phyloP scores from a whole-genome alignment of 2,329 filamentous ascomycete genomes.

The Pestalotiopsis fici region DNA sequence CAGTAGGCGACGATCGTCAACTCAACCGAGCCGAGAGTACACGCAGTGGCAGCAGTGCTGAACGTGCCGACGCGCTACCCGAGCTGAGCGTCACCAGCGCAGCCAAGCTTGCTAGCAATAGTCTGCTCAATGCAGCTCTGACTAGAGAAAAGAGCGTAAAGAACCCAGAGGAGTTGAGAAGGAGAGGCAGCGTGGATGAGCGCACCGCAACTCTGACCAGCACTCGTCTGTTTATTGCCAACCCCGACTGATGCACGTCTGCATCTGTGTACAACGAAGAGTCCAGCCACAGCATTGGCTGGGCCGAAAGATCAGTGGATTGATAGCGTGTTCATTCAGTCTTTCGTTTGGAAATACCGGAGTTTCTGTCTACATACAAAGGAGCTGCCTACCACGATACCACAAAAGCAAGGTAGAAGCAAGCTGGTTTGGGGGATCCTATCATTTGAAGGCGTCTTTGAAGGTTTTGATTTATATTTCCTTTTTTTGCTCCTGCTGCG shows the following conservation, averaged over 20 bases:
- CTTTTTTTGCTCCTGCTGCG: not conserved
- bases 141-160: conserved; percentile 67
- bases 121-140: conserved; percentile 56
- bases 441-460: conserved; percentile 1
- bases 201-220: conserved; percentile 74
- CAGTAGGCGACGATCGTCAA: conserved; percentile 24
- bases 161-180: conserved; percentile 69
- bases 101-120: conserved; percentile 58
- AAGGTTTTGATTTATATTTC: not conserved
- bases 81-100: conserved; percentile 48
- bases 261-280: not conserved
- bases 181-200: conserved; percentile 83
- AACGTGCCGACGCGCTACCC: conserved; percentile 61
- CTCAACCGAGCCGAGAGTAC: conserved; percentile 46
- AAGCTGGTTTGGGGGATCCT: conserved; percentile 7
- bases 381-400: conserved; percentile 9
- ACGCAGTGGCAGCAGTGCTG: conserved; percentile 57
- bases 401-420: conserved; percentile 8
- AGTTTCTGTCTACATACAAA: conserved; percentile 6
- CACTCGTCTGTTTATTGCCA: conserved; percentile 80
- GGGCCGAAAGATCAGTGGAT: not conserved
- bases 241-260: conserved; percentile 61
- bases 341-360: conserved; percentile 12
- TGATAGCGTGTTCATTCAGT: conserved; percentile 1
- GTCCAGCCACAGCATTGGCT: not conserved